These are phyloP conservation scores for Limtongia smithiae DNA, from an alignment of 805 yeast species.

Conservation along the genomic window DNA sequence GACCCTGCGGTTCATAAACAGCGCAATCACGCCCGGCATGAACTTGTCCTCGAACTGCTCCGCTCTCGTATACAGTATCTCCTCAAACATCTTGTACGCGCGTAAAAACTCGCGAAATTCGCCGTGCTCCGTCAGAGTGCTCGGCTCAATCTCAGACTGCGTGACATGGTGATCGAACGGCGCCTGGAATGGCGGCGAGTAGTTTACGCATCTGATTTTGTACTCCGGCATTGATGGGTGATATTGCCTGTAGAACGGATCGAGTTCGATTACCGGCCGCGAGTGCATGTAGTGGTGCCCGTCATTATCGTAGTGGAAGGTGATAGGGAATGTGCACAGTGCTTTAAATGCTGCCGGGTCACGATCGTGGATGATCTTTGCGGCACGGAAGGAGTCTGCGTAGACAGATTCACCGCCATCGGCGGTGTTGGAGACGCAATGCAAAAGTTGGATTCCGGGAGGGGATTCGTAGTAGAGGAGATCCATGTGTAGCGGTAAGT, in stretches of 20 bases:
- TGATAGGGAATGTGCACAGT: slow-evolving; percentile 57
- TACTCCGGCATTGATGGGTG: slow-evolving; percentile 27
- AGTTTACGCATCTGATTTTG: slow-evolving; percentile 56
- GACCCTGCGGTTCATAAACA: slow-evolving; percentile 68
- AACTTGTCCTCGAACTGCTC: slow-evolving; percentile 56
- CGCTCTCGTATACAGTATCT: slow-evolving; percentile 48
- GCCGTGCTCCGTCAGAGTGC: slow-evolving; percentile 33
- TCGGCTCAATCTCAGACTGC: slow-evolving; percentile 38
- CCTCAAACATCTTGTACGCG: slow-evolving; percentile 61
- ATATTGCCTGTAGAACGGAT: slow-evolving; percentile 35
- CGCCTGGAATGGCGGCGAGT: slow-evolving; percentile 81
- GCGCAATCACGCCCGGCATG: slow-evolving; percentile 57
- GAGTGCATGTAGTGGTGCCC: slow-evolving; percentile 59
- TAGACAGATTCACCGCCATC: slow-evolving; percentile 66
- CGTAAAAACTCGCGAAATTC: slow-evolving; percentile 43
- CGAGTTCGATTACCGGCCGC: slow-evolving; percentile 62
- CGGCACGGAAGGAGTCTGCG: slow-evolving; percentile 68
- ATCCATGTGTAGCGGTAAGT: slow-evolving; percentile 75
- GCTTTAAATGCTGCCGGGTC: slow-evolving; percentile 67
- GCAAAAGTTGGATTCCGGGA: slow-evolving; percentile 72
- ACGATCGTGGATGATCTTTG: slow-evolving; percentile 47
- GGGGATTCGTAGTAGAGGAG: slow-evolving; percentile 73
- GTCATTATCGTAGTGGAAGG: slow-evolving; percentile 63
- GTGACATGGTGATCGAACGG: slow-evolving; percentile 51
- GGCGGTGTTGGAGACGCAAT: slow-evolving; percentile 46